These are phyloP conservation scores for Russula sp. DNA, from an alignment of 768 basidiomycete genomes.

Conservation along the genomic window DNA sequence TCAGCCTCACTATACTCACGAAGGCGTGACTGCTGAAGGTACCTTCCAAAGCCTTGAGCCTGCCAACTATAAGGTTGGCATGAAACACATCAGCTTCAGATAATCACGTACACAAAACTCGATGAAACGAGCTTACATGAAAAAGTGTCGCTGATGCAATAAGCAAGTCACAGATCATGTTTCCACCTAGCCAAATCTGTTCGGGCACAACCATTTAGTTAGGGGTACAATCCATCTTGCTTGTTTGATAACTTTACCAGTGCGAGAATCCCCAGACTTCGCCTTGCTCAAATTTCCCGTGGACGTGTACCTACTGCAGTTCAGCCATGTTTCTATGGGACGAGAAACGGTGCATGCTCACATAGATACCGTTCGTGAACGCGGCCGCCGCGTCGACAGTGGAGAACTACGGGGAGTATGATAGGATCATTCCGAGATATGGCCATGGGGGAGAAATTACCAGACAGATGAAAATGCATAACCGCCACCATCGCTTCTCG, in stretches of 20 bases:
- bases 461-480: background rate
- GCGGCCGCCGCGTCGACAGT: background rate
- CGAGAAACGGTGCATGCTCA: background rate
- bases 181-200: conserved; percentile 16
- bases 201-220: background rate
- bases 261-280: background rate
- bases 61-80: background rate
- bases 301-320: background rate
- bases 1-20: conserved; percentile 30
- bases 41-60: no score
- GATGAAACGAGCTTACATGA: background rate
- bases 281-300: background rate
- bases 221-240: no score
- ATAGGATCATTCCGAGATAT: background rate
- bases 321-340: background rate
- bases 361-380: conserved; percentile 10
- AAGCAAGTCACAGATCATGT: conserved; percentile 10
- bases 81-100: background rate
- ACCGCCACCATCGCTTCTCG: background rate
- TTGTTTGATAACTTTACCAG: background rate
- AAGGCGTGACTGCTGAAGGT: conserved; percentile 18
- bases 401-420: background rate
- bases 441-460: background rate
- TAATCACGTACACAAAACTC: background rate
- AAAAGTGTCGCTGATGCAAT: conserved; percentile 16